phyloP scores from a whole-genome alignment of 805 yeast species.

The Clavispora phyllophila region DNA sequence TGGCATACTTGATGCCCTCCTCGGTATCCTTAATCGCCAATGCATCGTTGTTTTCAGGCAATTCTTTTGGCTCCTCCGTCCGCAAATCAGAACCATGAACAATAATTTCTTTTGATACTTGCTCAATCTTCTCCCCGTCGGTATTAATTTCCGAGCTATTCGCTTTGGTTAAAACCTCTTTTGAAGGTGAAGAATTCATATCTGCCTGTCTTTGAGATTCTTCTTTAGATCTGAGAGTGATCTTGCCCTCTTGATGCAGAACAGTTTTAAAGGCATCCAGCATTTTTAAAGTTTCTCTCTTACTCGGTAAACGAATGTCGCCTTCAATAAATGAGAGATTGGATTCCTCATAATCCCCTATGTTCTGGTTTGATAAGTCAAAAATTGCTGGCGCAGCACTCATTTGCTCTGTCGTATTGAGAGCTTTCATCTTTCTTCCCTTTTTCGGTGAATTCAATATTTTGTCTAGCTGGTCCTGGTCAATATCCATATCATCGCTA shows the following conservation, averaged over 20 bases:
- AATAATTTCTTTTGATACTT: too few relatives aligned
- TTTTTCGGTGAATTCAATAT: slow-evolving; percentile 20
- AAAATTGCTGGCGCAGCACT: slow-evolving; percentile 15
- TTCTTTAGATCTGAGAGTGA: not conserved
- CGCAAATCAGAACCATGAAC: too few relatives aligned
- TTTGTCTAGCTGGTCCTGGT: slow-evolving; percentile 13
- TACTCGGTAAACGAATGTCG: not conserved
- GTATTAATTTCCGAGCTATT: not conserved
- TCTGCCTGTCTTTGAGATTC: not conserved
- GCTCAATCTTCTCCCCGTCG: not conserved
- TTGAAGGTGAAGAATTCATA: slow-evolving; percentile 12
- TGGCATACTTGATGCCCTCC: too few relatives aligned
- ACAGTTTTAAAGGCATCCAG: slow-evolving; percentile 5
- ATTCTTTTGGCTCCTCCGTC: too few relatives aligned
- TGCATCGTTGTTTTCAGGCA: too few relatives aligned
- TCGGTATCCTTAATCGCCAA: too few relatives aligned
- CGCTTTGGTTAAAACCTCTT: not conserved
- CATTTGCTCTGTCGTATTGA: slow-evolving; percentile 2
- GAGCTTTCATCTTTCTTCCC: slow-evolving; percentile 17
- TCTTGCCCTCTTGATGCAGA: slow-evolving; percentile 2
- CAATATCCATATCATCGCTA: slow-evolving; percentile 15
- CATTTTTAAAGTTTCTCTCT: slow-evolving; percentile 1
- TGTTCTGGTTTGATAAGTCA: slow-evolving; percentile 25
- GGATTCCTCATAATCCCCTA: slow-evolving; percentile 33
- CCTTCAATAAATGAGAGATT: slow-evolving; percentile 25